Evolutionary conservation across 495 filamentous ascomycete species (phyloP), one percentile per base, ranked within the genome.

Genomic region (Friedmanniomyces simplex): DNA sequence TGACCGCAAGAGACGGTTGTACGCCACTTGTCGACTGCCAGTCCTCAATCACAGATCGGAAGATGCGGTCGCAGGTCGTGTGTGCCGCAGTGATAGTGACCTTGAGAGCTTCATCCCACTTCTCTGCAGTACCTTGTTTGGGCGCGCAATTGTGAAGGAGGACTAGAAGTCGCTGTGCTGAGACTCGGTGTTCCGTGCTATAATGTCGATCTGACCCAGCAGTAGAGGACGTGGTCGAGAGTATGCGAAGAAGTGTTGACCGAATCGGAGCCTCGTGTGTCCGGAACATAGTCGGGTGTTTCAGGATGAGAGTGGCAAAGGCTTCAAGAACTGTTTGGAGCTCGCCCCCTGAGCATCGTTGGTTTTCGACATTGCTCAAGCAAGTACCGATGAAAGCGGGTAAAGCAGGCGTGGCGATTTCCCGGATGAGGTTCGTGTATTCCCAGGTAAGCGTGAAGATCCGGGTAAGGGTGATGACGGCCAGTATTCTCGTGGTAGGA

Each of bases 321-420:
- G 81, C 74, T 42, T 77, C 73, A 11, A 87, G 73, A 21, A 93
- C 75, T 26, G 78, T 79, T 56, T 85, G 81, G 37, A 85, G 60
- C 24, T 64, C 61, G 8, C 7, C 32, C 86, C 73, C 1, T 76
- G 72, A 16, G 68, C 67, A 61, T 68, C 57, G 14, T 20, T 39
- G 21, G 70, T 34, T 65, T 1, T 64, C 59, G 11, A 18, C 34
- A 39, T 52, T 71, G 65, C 85, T 83, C 21, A 95, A 70, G 52
- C 86, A 89, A 7, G 83, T 76, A 11, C 81, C 82, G 52, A 88
- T 77, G 61, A 89, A 94, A 5, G 76, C 73, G 16, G 87, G 82
- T 14, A 96, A 74, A 18, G 81, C 85, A 11, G 90, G 90, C 2
- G 89, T 94, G 1, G 87, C 89, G 59, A 94, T 86, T 66, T 95